These are phyloP conservation scores for Apiospora hydei DNA, from an alignment of 2,329 filamentous ascomycete genomes.

Conservation along the genomic window DNA sequence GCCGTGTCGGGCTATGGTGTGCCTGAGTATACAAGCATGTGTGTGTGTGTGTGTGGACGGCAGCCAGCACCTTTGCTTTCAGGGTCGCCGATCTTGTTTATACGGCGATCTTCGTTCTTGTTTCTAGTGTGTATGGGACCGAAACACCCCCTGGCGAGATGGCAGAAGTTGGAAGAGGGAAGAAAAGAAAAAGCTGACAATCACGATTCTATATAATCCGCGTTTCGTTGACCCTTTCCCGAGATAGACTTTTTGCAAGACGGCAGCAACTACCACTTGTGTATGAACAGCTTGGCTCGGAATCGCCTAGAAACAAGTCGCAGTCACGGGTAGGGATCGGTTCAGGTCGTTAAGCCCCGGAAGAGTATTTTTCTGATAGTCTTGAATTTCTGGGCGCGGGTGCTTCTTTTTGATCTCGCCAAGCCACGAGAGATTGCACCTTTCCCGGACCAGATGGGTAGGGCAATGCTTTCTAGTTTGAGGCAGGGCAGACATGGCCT, in stretches of 20 bases:
- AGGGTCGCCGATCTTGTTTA: slow-evolving; percentile 14
- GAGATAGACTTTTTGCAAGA: neutral
- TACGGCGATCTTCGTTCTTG: neutral
- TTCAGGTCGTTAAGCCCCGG: neutral
- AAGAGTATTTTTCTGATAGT: neutral
- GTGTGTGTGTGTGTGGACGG: neutral
- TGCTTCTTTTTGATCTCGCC: neutral
- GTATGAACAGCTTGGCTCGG: slow-evolving; percentile 1
- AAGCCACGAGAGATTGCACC: neutral
- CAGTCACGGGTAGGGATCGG: neutral
- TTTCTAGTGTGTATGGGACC: slow-evolving; percentile 8
- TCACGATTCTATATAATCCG: slow-evolving; percentile 1
- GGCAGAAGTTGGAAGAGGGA: neutral
- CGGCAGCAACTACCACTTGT: neutral
- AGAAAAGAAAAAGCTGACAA: neutral
- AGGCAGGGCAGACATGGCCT: neutral
- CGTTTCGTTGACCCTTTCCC: neutral
- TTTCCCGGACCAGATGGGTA: neutral
- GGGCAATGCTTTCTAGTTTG: too few relatives aligned
- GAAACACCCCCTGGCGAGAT: slow-evolving; percentile 10
- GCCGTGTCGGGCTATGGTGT: neutral
- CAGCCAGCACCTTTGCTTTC: neutral
- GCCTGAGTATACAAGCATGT: too few relatives aligned
- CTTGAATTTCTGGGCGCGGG: too few relatives aligned
- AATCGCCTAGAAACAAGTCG: neutral